phyloP scores from a whole-genome alignment of 371 early-diverging fungal genomes.

The Haplosporangium sp. region DNA sequence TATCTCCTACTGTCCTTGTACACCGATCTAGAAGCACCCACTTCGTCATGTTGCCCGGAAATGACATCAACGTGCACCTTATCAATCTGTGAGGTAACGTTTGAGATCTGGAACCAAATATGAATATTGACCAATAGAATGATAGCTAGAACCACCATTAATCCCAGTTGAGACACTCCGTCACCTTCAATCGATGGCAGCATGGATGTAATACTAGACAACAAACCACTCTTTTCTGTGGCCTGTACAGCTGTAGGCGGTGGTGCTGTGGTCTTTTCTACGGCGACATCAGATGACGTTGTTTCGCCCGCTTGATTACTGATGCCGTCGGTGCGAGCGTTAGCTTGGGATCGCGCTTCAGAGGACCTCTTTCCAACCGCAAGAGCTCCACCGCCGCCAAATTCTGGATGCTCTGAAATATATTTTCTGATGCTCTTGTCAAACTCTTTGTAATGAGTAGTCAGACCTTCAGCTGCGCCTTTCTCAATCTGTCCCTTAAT shows the following conservation, averaged over 20 bases:
- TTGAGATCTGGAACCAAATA: slow-evolving; percentile 45
- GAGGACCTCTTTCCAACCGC: neutral
- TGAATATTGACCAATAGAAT: slow-evolving; percentile 38
- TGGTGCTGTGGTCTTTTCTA: neutral
- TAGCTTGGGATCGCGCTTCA: neutral
- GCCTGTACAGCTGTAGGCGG: neutral
- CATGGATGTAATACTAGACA: slow-evolving; percentile 1
- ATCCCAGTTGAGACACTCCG: slow-evolving; percentile 7
- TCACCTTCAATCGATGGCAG: slow-evolving; percentile 11
- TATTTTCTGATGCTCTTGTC: slow-evolving; percentile 56
- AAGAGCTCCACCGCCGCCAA: neutral
- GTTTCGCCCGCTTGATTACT: neutral
- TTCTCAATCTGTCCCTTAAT: slow-evolving; percentile 82
- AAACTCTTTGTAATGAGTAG: slow-evolving; percentile 66
- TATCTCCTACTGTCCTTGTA: neutral
- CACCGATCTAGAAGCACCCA: neutral
- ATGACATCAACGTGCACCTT: slow-evolving; percentile 34
- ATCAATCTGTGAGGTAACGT: slow-evolving; percentile 41
- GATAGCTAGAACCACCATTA: slow-evolving; percentile 22
- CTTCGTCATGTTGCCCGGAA: neutral
- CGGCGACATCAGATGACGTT: neutral
- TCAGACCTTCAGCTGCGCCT: slow-evolving; percentile 76
- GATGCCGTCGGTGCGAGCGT: neutral
- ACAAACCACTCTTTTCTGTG: neutral
- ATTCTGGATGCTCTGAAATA: slow-evolving; percentile 13